Evolutionary conservation across 2,329 filamentous ascomycete species (phyloP), one percentile per base, ranked within the genome.

Genomic region (Xylariaceae sp.): DNA sequence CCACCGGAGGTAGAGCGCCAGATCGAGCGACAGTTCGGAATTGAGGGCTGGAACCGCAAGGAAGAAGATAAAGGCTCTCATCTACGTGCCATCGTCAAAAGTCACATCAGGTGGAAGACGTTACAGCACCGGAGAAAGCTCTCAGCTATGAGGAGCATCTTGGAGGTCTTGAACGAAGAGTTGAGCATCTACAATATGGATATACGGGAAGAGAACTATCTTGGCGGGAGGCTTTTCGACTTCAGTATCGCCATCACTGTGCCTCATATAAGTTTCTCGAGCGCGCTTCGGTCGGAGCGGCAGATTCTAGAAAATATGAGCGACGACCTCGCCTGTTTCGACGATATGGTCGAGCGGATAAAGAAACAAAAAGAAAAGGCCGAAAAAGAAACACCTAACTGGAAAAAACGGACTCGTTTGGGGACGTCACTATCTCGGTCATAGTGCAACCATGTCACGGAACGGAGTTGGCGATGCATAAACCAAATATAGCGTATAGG

Each of bases 111-210:
- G 17, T 47, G 30, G 14, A 41, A 50, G n/a, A 22, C 49, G 6
- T 14, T 41, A 3, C n/a, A 35, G 7, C 3, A 41, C 12, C 36
- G 41, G 9, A 39, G 12, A 31, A 45, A 19, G 6, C 45, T 49
- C 5, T 3, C 18, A n/a, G 11, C n/a, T 0, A 51, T 53, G 47
- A 55, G 47, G 33, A 39, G 38, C 5, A 55, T 48, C 6, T 12
- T 53, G 12, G 36, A 54, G n/a, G n/a, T 43, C n/a, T 6, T 54
- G 5, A 54, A 56, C 11, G 7, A 27, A 27, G 9, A 48, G 6
- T 6, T 54, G 19, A 48, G 52, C 5, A 52, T 54, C 14, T 56
- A 46, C 2, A 50, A 56, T 27, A 56, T 54, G 54, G 48, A 56
- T 44, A 46, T 56, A 9, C n/a, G 39, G 10, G 22, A 49, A 22